Evolutionary conservation across 495 filamentous ascomycete species (phyloP).

Genomic region (Aspergillus mulundensis): DNA sequence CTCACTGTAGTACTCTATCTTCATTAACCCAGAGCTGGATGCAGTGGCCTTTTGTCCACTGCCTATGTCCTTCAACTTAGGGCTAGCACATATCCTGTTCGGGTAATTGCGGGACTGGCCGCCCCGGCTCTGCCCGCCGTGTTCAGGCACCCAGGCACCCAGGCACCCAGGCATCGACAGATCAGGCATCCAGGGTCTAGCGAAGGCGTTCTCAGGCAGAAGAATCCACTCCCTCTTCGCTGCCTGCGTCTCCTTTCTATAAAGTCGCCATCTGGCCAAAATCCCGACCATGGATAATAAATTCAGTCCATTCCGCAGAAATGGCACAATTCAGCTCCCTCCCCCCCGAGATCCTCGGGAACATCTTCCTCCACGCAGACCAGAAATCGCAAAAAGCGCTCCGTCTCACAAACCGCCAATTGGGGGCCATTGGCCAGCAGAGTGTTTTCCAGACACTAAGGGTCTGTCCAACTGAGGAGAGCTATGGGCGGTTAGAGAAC

Average conservation of each 20-base stretch:
- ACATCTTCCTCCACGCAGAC: conserved; percentile 1
- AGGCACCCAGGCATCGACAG: too few relatives aligned
- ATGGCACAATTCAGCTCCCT: background rate
- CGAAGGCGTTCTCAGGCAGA: background rate
- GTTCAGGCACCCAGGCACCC: too few relatives aligned
- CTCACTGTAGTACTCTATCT: too few relatives aligned
- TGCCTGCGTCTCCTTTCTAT: background rate
- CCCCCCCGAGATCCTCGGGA: conserved; percentile 9
- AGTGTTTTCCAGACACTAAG: background rate
- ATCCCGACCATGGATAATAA: too few relatives aligned
- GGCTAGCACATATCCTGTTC: background rate
- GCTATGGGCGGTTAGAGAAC: background rate
- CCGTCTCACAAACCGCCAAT: background rate
- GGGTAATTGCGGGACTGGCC: background rate
- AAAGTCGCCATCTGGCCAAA: background rate
- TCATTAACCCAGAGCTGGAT: too few relatives aligned
- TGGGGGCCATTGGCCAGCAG: conserved; percentile 1
- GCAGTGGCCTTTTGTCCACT: too few relatives aligned
- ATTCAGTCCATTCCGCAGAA: background rate
- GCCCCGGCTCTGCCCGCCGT: background rate
- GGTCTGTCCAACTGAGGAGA: background rate
- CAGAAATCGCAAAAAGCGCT: background rate
- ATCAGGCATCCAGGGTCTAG: background rate
- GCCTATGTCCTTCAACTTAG: background rate
- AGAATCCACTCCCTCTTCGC: background rate